phyloP scores from a whole-genome alignment of 179 eudicot species.

The Carnegiea gigantea region DNA sequence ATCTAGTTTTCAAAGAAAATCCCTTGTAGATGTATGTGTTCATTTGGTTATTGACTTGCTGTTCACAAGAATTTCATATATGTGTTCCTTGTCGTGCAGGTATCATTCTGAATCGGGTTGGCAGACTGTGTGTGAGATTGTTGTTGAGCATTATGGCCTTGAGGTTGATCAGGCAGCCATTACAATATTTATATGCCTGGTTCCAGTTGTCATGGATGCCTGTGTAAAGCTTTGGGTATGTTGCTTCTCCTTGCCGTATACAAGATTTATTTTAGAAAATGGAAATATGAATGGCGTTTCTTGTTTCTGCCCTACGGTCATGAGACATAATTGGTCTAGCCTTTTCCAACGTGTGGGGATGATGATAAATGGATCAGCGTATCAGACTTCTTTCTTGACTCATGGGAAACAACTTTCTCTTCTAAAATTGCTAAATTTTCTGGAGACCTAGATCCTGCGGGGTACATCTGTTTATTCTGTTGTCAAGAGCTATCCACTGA shows the following conservation, averaged over 20 bases:
- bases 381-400: too few relatives aligned
- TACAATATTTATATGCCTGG: conserved; percentile 73
- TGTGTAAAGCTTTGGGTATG: conserved; percentile 99
- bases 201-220: conserved; percentile 88
- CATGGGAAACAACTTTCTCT: too few relatives aligned
- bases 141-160: conserved; percentile 89
- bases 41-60: neutral
- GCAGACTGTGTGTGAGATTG: conserved; percentile 76
- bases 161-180: conserved; percentile 73
- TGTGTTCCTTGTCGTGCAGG: conserved; percentile 39
- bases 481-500: too few relatives aligned
- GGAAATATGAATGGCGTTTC: too few relatives aligned
- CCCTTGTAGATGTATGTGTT: neutral
- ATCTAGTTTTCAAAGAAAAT: neutral
- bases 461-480: too few relatives aligned
- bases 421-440: too few relatives aligned
- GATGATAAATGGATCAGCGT: too few relatives aligned
- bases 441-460: too few relatives aligned
- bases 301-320: too few relatives aligned
- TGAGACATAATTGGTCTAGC: too few relatives aligned
- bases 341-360: too few relatives aligned
- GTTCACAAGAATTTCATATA: neutral
- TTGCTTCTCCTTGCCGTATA: conserved; percentile 1
- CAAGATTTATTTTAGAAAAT: neutral
- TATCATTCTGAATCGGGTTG: conserved; percentile 98